These are phyloP conservation scores for Chlamydomonas sphaeroides DNA, from an alignment of 139 green algal species.

Conservation along the genomic window DNA sequence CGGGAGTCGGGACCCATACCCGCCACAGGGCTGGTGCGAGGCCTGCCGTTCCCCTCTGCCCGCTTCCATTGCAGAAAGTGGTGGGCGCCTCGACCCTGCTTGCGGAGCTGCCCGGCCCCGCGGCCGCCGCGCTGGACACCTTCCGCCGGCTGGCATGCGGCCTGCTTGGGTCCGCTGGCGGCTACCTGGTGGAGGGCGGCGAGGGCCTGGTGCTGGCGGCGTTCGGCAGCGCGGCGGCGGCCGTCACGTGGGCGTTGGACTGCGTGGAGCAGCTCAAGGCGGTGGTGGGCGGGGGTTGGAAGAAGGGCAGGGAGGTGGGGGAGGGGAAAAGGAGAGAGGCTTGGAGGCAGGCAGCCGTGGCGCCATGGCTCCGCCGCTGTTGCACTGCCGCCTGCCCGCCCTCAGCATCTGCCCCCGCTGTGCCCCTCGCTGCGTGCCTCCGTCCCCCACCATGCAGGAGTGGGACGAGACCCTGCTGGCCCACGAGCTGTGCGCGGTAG, in stretches of 20 bases:
- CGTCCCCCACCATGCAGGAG: background rate
- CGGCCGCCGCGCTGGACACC: background rate
- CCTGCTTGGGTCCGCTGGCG: background rate
- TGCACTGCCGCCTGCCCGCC: too few species aligned
- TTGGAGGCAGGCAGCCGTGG: too few species aligned
- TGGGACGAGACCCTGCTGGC: background rate
- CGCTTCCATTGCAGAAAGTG: background rate
- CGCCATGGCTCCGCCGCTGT: too few species aligned
- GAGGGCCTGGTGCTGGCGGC: constrained; percentile 21
- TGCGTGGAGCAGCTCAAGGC: constrained; percentile 1
- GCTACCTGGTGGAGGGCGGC: constrained; percentile 6
- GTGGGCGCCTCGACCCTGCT: background rate
- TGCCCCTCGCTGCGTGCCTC: too few species aligned
- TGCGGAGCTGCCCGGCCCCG: background rate
- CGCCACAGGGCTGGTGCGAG: too few species aligned
- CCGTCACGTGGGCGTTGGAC: constrained; percentile 28
- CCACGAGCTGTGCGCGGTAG: background rate
- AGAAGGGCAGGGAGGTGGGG: too few species aligned
- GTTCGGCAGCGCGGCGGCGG: background rate
- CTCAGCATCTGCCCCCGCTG: too few species aligned
- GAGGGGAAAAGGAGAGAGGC: too few species aligned
- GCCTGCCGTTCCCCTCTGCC: too few species aligned
- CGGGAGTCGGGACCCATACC: too few species aligned
- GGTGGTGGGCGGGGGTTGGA: background rate
- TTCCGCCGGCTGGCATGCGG: background rate